Evolutionary conservation across 768 basidiomycete species (phyloP).

Genomic region (Naganishia kalamii): DNA sequence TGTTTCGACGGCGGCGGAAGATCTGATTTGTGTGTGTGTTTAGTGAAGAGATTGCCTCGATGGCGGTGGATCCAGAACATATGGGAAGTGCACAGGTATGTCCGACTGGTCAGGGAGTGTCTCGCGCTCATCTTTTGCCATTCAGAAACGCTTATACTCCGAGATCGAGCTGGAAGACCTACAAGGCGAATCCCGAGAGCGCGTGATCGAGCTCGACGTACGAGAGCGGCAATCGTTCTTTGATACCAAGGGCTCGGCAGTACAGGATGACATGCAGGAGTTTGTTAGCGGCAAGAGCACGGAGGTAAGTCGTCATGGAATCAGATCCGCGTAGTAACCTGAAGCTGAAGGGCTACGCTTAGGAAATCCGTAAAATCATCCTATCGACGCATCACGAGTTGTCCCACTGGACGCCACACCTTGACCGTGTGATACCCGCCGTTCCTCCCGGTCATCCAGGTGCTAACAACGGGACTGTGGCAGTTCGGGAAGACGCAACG

Average conservation of each 20-base stretch:
- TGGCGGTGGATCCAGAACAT: conserved; percentile 36
- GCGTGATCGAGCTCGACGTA: conserved; percentile 77
- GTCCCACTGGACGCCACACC: conserved; percentile 8
- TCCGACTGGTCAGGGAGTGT: neutral
- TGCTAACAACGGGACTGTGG: neutral
- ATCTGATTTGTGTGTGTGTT: conserved; percentile 23
- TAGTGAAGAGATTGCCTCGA: conserved; percentile 48
- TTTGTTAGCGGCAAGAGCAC: conserved; percentile 31
- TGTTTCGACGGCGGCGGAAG: conserved; percentile 54
- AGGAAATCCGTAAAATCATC: conserved; percentile 20
- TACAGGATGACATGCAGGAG: conserved; percentile 27
- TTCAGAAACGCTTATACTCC: conserved; percentile 47
- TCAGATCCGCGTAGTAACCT: neutral
- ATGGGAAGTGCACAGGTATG: conserved; percentile 28
- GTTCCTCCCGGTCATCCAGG: conserved; percentile 13
- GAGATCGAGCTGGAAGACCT: conserved; percentile 83
- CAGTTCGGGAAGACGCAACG: conserved; percentile 3
- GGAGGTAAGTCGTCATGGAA: conserved; percentile 28
- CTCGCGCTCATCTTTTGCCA: neutral
- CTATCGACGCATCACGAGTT: neutral
- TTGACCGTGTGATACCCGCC: conserved; percentile 3
- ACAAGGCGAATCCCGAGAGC: conserved; percentile 59
- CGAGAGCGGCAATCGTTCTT: conserved; percentile 77
- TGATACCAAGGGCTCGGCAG: conserved; percentile 53
- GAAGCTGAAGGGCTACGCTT: neutral